Evolutionary conservation across 2,329 filamentous ascomycete species (phyloP), one percentile per base, ranked within the genome.

Genomic region (Podosphaera xanthii): DNA sequence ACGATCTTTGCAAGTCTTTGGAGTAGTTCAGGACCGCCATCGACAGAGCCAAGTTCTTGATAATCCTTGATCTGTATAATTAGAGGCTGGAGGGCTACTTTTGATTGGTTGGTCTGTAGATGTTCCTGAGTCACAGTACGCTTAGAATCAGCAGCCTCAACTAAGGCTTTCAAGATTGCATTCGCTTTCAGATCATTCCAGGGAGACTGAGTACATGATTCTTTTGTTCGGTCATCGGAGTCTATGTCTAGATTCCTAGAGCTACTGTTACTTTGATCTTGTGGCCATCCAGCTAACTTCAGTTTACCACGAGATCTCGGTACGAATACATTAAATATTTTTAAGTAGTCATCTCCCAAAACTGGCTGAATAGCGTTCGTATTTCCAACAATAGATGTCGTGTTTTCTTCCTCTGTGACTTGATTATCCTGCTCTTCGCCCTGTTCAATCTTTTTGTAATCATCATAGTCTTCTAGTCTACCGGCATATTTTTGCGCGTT

Each of bases 1-100:
- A 94, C 80, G 5, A 85, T 75, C 55, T 79, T 77, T 58, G 86
- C 81, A 10, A 98, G 72, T 60, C 83, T 81, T 48, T 76, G 73
- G 6, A 96, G 72, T 38, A 97, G 78, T 31, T 78, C 76, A 1
- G 79, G 75, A 9, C 88, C 87, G 60, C 87, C 81, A 4, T 77
- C 70, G 0, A 85, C 83, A 67, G 79, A 78, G 65, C 77, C 80
- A 7, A 98, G 75, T 63, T 94, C 87, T 58, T 86, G 81, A 66
- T 88, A 86, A 68, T 97, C 87, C 67, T 86, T 80, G 10, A 95
- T 73, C 65, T 87, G 87, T 46, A 94, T 75, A 60, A 97, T 82
- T 6, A 89, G 76, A 33, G 75, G 76, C 56, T 58, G 61, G 8
- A 58, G 40, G 42, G 59, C 59, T 6, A 54, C 10, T n/a, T 64